Percentiles rank a stretch among this genome's conserved stretches.
These are phyloP conservation scores for Colletotrichum paranaense DNA, from an alignment of 2,329 filamentous ascomycete genomes.

Conservation along the genomic window DNA sequence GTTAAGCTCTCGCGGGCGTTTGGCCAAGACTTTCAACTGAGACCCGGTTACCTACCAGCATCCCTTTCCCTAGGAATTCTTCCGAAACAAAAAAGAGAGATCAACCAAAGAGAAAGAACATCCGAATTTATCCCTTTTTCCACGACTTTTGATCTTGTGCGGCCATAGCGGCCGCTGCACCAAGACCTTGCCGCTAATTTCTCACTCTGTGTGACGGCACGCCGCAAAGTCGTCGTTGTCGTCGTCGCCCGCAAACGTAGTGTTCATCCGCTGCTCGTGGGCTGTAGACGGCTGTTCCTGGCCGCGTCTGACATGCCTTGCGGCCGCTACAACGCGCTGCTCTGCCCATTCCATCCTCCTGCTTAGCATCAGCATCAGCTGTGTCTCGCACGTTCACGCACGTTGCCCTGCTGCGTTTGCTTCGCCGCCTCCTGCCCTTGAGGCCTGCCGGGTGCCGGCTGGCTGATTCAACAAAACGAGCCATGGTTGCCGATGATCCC, in stretches of 20 bases:
- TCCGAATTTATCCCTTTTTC: neutral
- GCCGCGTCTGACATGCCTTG: slow-evolving; percentile 6
- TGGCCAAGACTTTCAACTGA: slow-evolving; percentile 8
- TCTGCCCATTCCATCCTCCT: neutral
- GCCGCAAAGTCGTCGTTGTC: neutral
- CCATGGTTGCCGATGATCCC: neutral
- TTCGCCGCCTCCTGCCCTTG: slow-evolving; percentile 2
- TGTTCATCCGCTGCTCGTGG: slow-evolving; percentile 7
- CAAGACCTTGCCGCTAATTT: neutral
- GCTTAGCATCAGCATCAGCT: neutral
- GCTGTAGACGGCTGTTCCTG: neutral
- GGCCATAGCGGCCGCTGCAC: neutral
- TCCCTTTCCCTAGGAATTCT: neutral
- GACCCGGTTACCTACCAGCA: slow-evolving; percentile 6
- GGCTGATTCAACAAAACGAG: neutral
- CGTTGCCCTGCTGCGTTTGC: neutral
- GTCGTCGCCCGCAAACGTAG: slow-evolving; percentile 10
- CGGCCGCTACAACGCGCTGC: slow-evolving; percentile 1
- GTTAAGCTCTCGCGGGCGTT: neutral
- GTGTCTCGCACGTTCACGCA: neutral
- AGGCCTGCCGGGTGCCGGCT: neutral
- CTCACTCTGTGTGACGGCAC: neutral
- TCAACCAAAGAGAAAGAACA: neutral
- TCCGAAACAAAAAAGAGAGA: neutral
- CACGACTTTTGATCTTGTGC: neutral